Evolutionary conservation across 805 yeast genomes (phyloP).

Genomic region (Sungouiella thailandica): DNA sequence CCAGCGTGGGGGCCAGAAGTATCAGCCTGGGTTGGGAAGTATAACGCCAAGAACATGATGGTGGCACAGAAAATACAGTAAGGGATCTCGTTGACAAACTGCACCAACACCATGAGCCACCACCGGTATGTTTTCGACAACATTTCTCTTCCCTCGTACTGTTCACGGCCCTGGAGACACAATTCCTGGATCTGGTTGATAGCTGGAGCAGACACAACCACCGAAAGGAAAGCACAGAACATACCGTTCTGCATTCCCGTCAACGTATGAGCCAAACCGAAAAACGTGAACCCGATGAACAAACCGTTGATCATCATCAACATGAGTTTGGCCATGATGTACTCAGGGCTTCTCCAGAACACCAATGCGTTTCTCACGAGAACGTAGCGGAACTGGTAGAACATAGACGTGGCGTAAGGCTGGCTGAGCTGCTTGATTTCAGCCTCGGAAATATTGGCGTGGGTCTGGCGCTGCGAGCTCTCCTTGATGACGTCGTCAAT

Average conservation of each 20-base stretch:
- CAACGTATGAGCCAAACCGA: constrained; percentile 14
- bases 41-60: constrained; percentile 33
- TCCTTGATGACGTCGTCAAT: constrained; percentile 8
- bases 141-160: constrained; percentile 67
- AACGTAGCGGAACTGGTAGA: constrained; percentile 7
- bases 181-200: constrained; percentile 60
- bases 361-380: constrained; percentile 8
- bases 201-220: constrained; percentile 52
- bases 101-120: constrained; percentile 53
- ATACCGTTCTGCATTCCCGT: constrained; percentile 34
- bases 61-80: constrained; percentile 35
- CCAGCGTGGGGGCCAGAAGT: constrained; percentile 22
- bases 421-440: constrained; percentile 6
- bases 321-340: constrained; percentile 12
- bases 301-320: constrained; percentile 34
- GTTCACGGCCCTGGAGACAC: constrained; percentile 52
- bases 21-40: constrained; percentile 29
- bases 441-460: constrained; percentile 1
- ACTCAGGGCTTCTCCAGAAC: constrained; percentile 15
- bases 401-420: constrained; percentile 8
- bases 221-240: constrained; percentile 49
- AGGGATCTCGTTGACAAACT: constrained; percentile 56
- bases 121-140: constrained; percentile 72
- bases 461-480: constrained; percentile 1
- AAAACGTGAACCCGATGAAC: constrained; percentile 38